A percentile compares a stretch with the other conserved stretches of the same genome.
phyloP scores from a whole-genome alignment of 495 filamentous ascomycete genomes.

The Annulohypoxylon maeteangense region DNA sequence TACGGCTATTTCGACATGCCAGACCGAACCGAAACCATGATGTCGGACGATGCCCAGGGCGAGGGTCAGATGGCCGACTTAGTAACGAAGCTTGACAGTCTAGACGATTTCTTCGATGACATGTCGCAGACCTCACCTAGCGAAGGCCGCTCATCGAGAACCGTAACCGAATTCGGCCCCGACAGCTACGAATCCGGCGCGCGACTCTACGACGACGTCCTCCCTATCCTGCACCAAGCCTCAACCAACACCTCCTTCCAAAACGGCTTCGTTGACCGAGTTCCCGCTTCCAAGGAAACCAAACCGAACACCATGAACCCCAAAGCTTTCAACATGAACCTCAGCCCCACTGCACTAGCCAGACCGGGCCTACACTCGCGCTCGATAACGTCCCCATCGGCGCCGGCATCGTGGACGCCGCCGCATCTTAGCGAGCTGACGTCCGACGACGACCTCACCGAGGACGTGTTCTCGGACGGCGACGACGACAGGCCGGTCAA shows the following conservation, averaged over 20 bases:
- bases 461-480: slow-evolving; percentile 65
- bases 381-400: slow-evolving; percentile 76
- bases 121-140: slow-evolving; percentile 62
- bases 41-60: slow-evolving; percentile 82
- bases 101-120: slow-evolving; percentile 94
- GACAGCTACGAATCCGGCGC: slow-evolving; percentile 77
- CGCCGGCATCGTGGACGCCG: slow-evolving; percentile 64
- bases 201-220: slow-evolving; percentile 91
- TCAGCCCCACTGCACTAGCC: slow-evolving; percentile 50
- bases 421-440: slow-evolving; percentile 67
- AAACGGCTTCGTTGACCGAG: slow-evolving; percentile 82
- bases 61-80: slow-evolving; percentile 82
- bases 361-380: slow-evolving; percentile 73
- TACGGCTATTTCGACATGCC: slow-evolving; percentile 78
- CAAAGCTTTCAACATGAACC: slow-evolving; percentile 64
- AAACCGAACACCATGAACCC: slow-evolving; percentile 73
- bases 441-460: slow-evolving; percentile 59
- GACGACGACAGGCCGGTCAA: slow-evolving; percentile 58
- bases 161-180: slow-evolving; percentile 69
- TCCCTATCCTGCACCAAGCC: slow-evolving; percentile 85
- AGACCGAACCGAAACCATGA: slow-evolving; percentile 84
- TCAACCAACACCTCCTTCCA: slow-evolving; percentile 80
- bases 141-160: slow-evolving; percentile 68
- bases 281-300: slow-evolving; percentile 60
- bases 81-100: slow-evolving; percentile 86